Evolutionary conservation across 2,329 filamentous ascomycete species (phyloP), one percentile per base, ranked within the genome.

Genomic region (Sporothrix brunneoviolacea): DNA sequence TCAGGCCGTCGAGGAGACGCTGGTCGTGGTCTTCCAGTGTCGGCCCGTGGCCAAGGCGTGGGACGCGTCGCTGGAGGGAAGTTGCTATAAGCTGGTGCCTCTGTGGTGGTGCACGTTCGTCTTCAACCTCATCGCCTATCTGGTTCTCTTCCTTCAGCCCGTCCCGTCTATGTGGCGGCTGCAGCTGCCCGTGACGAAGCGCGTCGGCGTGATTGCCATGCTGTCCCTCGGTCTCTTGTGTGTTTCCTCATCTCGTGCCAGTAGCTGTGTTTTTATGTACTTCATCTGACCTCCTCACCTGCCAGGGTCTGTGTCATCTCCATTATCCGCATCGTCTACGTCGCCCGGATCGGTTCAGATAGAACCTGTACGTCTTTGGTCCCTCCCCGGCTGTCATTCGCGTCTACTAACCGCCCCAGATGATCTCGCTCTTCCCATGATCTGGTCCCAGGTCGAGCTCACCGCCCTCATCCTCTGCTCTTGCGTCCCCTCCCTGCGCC

Each of bases 361-460:
- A 38, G n/a, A 8, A 50, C 48, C 5, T 50, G 41, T 39, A 37
- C 12, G 42, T 43, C 13, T 32, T 27, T 30, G n/a, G n/a, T n/a
- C 32, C 19, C 7, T 43, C 16, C 10, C 18, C 21, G 13, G 1
- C 18, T 41, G 6, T 27, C 6, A 15, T 5, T 41, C 2, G 8
- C 16, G 12, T 33, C 16, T 32, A n/a, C 30, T 45, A 24, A 36
- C 21, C 9, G 4, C 12, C 24, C 8, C 19, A 50, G 47, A 50
- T 27, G 50, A 48, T 19, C 18, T 39, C 18, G 52, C 39, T 28
- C 32, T 41, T 8, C 52, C 52, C 15, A 36, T 54, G 18, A 50
- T 57, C 30, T 57, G 56, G 56, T 57, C 56, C 42, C 21, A 39
- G n/a, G 55, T 50, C 41, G 56, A 58, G 42, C 27, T 58, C 16